Base-by-base conservation (phyloP, 495 filamentous ascomycete genomes). In the Chaetomium tenue region DNA sequence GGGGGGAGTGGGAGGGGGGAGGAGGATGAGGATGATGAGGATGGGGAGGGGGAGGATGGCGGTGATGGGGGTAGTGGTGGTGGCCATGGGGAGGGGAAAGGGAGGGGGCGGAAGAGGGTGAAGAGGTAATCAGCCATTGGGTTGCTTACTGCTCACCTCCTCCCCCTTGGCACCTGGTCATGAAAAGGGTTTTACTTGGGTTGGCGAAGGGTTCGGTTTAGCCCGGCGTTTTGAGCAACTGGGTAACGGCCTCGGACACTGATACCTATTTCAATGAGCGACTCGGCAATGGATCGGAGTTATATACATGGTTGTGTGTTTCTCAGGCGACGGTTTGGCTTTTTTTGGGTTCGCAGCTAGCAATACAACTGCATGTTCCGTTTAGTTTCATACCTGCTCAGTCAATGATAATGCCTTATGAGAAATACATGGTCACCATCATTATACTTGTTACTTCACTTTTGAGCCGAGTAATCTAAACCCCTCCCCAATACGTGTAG, bases 1-100 rank as follows among this genome's bases (percentile, higher is more conserved):
- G 81, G 81, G 9, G 81, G 82, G 0, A 75, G 79, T 1, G 77
- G 79, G 5, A 77, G 80, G 1, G 60, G 22, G 5, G 65, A 55
- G 44, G 51, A 50, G n/a, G 63, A 37, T 53, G 18, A 70, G 26
- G 33, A 44, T 25, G 64, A 66, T 18, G 42, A 39, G 37, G 44
- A 44, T 44, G 52, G 60, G 37, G 33, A 66, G 64, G 9, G 67
- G 65, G 59, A 67, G 62, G 30, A 15, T 6, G 58, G 30, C 12
- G 26, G 16, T 18, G 23, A 48, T 18, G 47, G 23, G n/a, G 18
- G 4, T 42, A 37, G 20, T 5, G 52, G 13, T 51, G 53, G 40
- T 1, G n/a, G 58, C 23, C 44, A 15, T 26, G 30, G 33, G 20
- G 40, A 57, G 16, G 61, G 28, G 16, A 40, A 51, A 33, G 25